Evolutionary conservation across 192 early-diverging fungal genomes (phyloP), one percentile per base, ranked within the genome.

Genomic region (Coemansia sp.): DNA sequence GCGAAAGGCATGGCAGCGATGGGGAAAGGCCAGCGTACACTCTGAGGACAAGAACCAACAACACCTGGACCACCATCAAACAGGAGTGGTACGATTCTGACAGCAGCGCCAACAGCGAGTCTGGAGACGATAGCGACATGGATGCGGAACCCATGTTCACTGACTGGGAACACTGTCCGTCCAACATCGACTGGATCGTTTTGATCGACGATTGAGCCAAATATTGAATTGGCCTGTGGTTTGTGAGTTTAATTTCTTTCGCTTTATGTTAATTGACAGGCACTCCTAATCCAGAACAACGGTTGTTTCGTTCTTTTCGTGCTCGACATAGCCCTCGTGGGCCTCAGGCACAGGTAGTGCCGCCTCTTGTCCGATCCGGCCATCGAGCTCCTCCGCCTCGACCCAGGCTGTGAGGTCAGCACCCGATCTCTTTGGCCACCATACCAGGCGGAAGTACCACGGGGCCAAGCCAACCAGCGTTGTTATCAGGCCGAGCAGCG

Each of bases 391-490:
- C 43, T 80, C 77, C 14, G 55, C 60, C 22, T 67, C 54, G 43
- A 70, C 58, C 80, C 80, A 82, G 10, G 63, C 62, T 10, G 38
- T 36, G 41, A 71, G 53, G 35, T 77, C 59, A 11, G 57, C 60
- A 7, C 72, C 80, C 1, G 74, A 54, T 25, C 58, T 66, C 38
- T 66, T 61, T n/a, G 82, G 69, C 67, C 78, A 82, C 80, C 80
- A 77, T 19, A 67, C 52, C 49, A 82, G 69, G 41, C 80, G 77
- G n/a, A 79, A 65, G 48, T 83, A 85, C 79, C 82, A 87, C 1
- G 83, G 74, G 7, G 66, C 45, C 19, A 74, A 23, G 5, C 76
- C 82, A 10, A 61, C 45, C 3, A 75, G 40, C 2, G 85, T 84
- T 7, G 81, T 71, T 11, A 75, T 40, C 41, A 82, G 17, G 38